Evolutionary conservation across 1,139 yeast species (phyloP).

Genomic region (Kodamaea alishanica): DNA sequence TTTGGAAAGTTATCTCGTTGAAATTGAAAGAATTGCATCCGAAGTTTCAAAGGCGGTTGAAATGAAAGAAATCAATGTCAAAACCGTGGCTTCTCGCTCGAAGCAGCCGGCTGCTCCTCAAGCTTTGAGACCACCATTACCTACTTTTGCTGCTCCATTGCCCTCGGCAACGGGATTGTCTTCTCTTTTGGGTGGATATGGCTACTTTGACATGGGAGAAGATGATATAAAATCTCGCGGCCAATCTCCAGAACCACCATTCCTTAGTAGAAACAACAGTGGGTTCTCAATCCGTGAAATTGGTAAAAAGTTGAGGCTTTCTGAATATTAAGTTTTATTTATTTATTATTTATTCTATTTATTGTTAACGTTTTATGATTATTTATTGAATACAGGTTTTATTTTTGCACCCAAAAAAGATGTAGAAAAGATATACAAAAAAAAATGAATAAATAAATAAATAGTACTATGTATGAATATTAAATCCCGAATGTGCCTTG

Average conservation of each 20-base stretch:
- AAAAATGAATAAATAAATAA: neutral
- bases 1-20: conserved; percentile 62
- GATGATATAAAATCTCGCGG: conserved; percentile 67
- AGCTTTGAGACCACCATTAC: neutral
- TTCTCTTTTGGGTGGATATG: conserved; percentile 75
- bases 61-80: neutral
- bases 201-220: conserved; percentile 72
- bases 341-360: conserved; percentile 8
- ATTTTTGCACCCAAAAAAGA: conserved; percentile 1
- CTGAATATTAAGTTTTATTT: conserved; percentile 51
- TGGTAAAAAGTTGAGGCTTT: conserved; percentile 68
- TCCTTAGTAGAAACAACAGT: conserved; percentile 39
- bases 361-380: neutral
- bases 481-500: conserved; percentile 43
- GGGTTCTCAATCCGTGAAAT: conserved; percentile 58
- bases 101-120: neutral
- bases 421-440: too few species aligned
- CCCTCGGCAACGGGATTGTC: conserved; percentile 18
- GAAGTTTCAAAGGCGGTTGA: conserved; percentile 25
- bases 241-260: conserved; percentile 65
- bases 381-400: conserved; percentile 1
- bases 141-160: conserved; percentile 1
- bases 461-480: neutral
- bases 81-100: neutral
- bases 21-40: conserved; percentile 54